phyloP scores from a whole-genome alignment of 192 early-diverging fungal genomes.

The Mortierella alpina region DNA sequence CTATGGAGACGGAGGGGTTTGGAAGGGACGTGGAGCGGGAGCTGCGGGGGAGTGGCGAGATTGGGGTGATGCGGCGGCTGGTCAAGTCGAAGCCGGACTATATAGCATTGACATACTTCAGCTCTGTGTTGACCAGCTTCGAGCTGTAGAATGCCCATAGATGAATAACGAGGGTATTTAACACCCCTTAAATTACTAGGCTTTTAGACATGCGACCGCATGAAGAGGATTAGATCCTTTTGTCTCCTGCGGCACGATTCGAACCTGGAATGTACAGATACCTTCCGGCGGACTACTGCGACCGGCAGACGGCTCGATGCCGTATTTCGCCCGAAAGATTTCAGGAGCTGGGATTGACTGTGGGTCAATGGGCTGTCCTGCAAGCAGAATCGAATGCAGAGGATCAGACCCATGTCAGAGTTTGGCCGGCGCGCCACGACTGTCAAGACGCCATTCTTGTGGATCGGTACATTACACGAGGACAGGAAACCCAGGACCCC shows the following conservation, averaged over 20 bases:
- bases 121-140: constrained; percentile 24
- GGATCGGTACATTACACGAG: constrained; percentile 17
- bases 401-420: constrained; percentile 33
- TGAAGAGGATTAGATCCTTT: no score
- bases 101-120: constrained; percentile 28
- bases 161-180: no score
- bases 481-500: not conserved
- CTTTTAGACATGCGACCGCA: no score
- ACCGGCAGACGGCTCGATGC: constrained; percentile 40
- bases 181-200: no score
- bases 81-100: constrained; percentile 28
- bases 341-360: constrained; percentile 7
- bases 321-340: constrained; percentile 36
- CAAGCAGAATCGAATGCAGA: not conserved
- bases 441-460: constrained; percentile 23
- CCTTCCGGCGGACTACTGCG: constrained; percentile 42
- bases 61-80: constrained; percentile 41
- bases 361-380: constrained; percentile 44
- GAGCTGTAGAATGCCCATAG: no score
- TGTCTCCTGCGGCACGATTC: no score
- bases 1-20: constrained; percentile 63
- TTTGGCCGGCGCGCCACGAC: constrained; percentile 42
- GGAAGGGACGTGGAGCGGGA: constrained; percentile 44
- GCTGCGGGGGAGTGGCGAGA: constrained; percentile 39
- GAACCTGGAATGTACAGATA: constrained; percentile 15